Base-by-base conservation (phyloP, 768 basidiomycete genomes). In the Mrakia hoshinonis region DNA sequence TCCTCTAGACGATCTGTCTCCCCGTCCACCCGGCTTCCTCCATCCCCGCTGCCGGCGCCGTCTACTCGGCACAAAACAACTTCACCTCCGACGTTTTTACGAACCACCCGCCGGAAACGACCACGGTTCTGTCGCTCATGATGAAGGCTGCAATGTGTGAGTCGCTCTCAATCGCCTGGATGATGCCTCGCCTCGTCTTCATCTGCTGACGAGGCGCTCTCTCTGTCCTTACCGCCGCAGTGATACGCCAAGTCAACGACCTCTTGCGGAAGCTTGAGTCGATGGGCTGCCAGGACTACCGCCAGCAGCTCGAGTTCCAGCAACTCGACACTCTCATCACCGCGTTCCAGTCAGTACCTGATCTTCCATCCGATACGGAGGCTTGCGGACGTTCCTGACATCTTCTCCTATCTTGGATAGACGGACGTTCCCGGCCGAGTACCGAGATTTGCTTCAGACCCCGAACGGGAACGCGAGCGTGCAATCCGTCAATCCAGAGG, bases 1-100 rank as follows among this genome's bases (percentile, higher is more conserved):
- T 31, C 51, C n/a, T n/a, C 7, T 51, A 68, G 67, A 58, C 67
- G 4, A 68, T 55, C 43, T 24, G 20, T 11, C 67, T 68, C n/a
- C 67, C 67, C 4, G n/a, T 38, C 15, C 39, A 31, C 67, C 11
- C 43, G 1, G 38, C 54, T 1, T 39, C 52, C 10, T 18, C n/a
- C 7, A 64, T 48, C 43, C 39, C 54, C 5, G 5, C 67, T 1
- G 15, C 24, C 18, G 12, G 22, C 22, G 26, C 7, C 15, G 46
- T 46, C 6, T 22, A 20, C 13, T 22, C 58, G 2, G 4, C 58
- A 0, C 67, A 68, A 29, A 46, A 47, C 38, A 18, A n/a, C 29
- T 60, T 18, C 29, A n/a, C 67, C 4, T 15, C 54, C 24, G 51
- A 68, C 54, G n/a, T 68, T 6, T 46, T 58, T 26, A 58, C 54